Evolutionary conservation across 768 basidiomycete genomes (phyloP), one percentile per base, ranked within the genome.

Genomic region (Dictyophora rubrovolvata): DNA sequence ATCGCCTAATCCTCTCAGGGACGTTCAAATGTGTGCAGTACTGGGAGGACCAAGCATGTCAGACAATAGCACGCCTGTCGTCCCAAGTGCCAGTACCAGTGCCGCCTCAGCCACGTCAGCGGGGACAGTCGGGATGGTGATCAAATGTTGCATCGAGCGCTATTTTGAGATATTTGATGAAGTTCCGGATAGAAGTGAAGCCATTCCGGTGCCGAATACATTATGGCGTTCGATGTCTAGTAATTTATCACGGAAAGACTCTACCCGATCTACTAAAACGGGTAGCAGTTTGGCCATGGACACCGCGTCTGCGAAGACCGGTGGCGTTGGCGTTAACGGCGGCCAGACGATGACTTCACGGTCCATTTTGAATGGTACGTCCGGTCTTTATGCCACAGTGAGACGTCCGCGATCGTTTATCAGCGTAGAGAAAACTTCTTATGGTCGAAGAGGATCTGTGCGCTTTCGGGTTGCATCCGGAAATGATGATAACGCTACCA

Each of bases 161-260:
- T 93, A 92, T 68, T 91, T 85, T 68, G 90, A 93, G 67, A 74
- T 92, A 33, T 93, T 93, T 64, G 89, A 91, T 67, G 90, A 92
- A 64, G 70, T 86, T n/a, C 72, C 69, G 59, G 90, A 91, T 70
- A 79, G 83, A 16, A 78, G 77, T 60, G 88, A 90, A 63, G 83
- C 83, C 2, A 62, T 80, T 14, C 71, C 72, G 14, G 63, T 62
- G 8, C 37, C 57, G 47, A 18, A 20, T n/a, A 56, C 52, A 46
- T 49, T 51, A 46, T 55, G 60, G 34, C 57, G 63, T 83, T 84
- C 21, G 85, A 89, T 58, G 88, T 89, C 37, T 84, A 85, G 54
- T 80, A 86, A 50, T 86, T 89, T 63, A 87, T 89, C 66, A 82
- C 77, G 36, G 83, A 28, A 28, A 28, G 28, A 28, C 28, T 28